phyloP scores from a whole-genome alignment of 768 basidiomycete genomes.

The Xerocomellus intermedius region DNA sequence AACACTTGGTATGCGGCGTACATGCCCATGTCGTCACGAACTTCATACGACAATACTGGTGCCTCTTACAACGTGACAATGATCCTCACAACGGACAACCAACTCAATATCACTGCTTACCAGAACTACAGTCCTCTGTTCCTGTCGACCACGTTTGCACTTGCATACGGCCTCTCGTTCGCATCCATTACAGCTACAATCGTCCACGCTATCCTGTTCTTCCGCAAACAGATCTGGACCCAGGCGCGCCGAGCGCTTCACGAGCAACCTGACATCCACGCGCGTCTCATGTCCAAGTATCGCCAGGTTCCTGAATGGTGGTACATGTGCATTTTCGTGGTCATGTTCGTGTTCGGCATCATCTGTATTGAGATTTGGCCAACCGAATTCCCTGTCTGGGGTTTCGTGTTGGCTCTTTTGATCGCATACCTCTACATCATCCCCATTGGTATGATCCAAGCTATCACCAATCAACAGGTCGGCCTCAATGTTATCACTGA shows the following conservation, averaged over 20 bases:
- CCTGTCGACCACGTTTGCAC: slow-evolving; percentile 49
- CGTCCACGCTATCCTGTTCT: slow-evolving; percentile 47
- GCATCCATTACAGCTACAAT: slow-evolving; percentile 42
- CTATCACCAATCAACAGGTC: slow-evolving; percentile 78
- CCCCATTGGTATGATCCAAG: slow-evolving; percentile 76
- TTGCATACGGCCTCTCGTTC: slow-evolving; percentile 50
- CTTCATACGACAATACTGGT: slow-evolving; percentile 45
- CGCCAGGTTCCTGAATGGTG: slow-evolving; percentile 62
- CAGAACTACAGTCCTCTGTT: slow-evolving; percentile 41
- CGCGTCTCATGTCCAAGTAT: slow-evolving; percentile 57
- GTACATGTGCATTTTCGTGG: slow-evolving; percentile 43
- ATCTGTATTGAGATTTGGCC: slow-evolving; percentile 63
- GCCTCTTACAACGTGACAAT: slow-evolving; percentile 38
- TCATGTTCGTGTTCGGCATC: slow-evolving; percentile 61
- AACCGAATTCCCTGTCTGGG: slow-evolving; percentile 47
- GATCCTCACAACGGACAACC: slow-evolving; percentile 34
- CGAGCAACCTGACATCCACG: slow-evolving; percentile 61
- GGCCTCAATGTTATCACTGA: slow-evolving; percentile 71
- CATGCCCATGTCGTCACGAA: slow-evolving; percentile 41
- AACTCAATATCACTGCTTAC: slow-evolving; percentile 35
- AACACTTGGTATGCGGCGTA: slow-evolving; percentile 41
- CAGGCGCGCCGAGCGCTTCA: slow-evolving; percentile 50
- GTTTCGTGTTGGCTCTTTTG: slow-evolving; percentile 39
- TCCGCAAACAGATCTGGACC: slow-evolving; percentile 55
- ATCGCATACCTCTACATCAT: slow-evolving; percentile 65